These are phyloP conservation scores for Saccharomycopsis fibuligera DNA, from an alignment of 805 yeast species.

Conservation along the genomic window DNA sequence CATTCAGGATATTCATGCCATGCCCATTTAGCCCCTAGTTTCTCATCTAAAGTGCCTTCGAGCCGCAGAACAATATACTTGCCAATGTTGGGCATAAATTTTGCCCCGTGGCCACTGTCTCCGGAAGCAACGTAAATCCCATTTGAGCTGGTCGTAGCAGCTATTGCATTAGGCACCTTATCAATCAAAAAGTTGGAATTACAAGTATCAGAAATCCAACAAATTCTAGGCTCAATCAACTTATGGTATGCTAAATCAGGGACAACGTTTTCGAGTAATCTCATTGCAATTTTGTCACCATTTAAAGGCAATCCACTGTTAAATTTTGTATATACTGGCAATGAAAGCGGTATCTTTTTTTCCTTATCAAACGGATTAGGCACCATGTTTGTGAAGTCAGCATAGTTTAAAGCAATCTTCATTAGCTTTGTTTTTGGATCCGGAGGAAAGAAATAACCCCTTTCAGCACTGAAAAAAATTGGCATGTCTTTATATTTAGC, in stretches of 20 bases:
- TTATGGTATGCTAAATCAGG: conserved; percentile 36
- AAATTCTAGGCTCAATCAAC: conserved; percentile 31
- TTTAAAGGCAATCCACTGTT: neutral
- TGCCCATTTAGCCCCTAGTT: conserved; percentile 27
- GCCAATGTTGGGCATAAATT: conserved; percentile 42
- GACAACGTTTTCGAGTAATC: conserved; percentile 28
- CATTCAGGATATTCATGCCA: conserved; percentile 26
- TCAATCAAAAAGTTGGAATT: conserved; percentile 38
- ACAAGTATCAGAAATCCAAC: conserved; percentile 39
- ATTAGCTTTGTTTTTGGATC: conserved; percentile 29
- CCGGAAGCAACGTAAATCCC: conserved; percentile 38
- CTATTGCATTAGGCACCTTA: conserved; percentile 30
- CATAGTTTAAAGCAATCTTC: conserved; percentile 32
- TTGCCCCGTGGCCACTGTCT: conserved; percentile 44
- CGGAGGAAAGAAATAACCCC: conserved; percentile 44
- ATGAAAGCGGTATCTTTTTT: conserved; percentile 25
- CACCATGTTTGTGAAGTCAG: conserved; percentile 27
- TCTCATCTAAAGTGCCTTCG: conserved; percentile 27
- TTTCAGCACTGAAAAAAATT: conserved; percentile 36
- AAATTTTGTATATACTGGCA: conserved; percentile 31
- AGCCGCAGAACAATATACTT: conserved; percentile 33
- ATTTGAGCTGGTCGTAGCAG: neutral
- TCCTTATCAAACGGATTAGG: conserved; percentile 21
- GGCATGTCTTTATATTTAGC: conserved; percentile 34
- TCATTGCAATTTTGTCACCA: conserved; percentile 18